Percentiles rank a stretch among this genome's conserved stretches.
These are phyloP conservation scores for Chytriomyces confervae DNA, from an alignment of 192 early-diverging fungal species.

Conservation along the genomic window DNA sequence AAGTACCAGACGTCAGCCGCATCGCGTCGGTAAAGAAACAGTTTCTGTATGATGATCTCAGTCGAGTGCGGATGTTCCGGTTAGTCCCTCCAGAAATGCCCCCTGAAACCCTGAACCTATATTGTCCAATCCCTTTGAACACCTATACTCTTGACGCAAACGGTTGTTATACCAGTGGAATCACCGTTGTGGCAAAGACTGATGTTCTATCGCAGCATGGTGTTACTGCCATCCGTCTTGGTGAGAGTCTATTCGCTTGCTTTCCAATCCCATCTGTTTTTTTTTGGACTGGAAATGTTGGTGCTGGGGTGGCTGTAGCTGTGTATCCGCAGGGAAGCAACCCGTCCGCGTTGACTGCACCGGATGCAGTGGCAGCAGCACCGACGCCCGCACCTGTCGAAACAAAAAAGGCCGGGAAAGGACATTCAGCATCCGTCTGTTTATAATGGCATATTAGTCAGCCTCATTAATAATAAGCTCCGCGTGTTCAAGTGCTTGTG, in stretches of 20 bases:
- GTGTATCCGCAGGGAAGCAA: neutral
- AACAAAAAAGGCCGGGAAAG: neutral
- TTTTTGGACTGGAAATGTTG: neutral
- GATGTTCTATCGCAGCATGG: constrained; percentile 3
- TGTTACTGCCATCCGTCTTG: constrained; percentile 15
- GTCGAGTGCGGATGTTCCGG: constrained; percentile 35
- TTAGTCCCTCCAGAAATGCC: neutral
- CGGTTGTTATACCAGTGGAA: neutral
- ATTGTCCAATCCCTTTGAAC: neutral
- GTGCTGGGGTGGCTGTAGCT: neutral
- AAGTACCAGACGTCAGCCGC: constrained; percentile 6
- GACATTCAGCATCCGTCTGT: neutral
- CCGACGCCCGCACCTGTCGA: neutral
- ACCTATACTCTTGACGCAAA: neutral
- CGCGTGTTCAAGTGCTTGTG: neutral
- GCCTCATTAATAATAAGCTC: neutral
- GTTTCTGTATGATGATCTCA: constrained; percentile 31
- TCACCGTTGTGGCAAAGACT: neutral
- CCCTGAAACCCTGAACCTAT: neutral
- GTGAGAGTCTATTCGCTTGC: neutral
- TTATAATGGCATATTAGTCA: neutral
- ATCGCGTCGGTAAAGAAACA: constrained; percentile 16
- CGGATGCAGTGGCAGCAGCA: neutral
- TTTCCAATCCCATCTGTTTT: too few species aligned
- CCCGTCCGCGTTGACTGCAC: neutral